Evolutionary conservation across 164 flowering plant genomes (phyloP), one percentile per base, ranked within the genome.

Genomic region (Echeveria elegans): DNA sequence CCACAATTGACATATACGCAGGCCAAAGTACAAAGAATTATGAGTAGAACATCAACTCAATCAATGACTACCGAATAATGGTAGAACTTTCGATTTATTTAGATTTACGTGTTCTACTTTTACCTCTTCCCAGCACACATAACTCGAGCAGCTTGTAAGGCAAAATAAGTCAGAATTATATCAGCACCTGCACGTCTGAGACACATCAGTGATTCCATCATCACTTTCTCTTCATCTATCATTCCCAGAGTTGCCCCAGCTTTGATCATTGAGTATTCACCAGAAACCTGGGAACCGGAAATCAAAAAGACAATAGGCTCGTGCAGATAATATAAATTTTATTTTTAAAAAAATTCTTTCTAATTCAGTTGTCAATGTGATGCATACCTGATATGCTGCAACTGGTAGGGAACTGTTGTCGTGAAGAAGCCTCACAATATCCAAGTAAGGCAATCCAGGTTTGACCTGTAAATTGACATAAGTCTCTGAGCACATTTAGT

Each of bases 201-300:
- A 67, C 97, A 94, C 89, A 89, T 78, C 68, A 88, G 71, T 7
- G 99, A 92, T 71, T 95, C 99, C 94, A 94, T 74, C 98, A 94
- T 94, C 16, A 88, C 97, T 68, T 71, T 83, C 64, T 88, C 92
- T 75, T 89, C 99, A 59, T 94, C 98, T 31, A 94, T 89, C 97
- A 89, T 91, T 72, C 88, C 88, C 19, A 84, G 85, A 69, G 73
- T 96, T 4, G 85, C 96, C 21, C 86, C 96, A 26, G 94, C 97
- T 74, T 95, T 95, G 64, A 95, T 95, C 96, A 88, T 95, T 0
- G 99, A 87, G 78, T 94, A 91, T 73, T 94, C 99, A 48, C 97
- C 97, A 7, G 96, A 91, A 59, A 94, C 99, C 97, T 93, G 76
- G 19, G 36, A 5, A 21, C 6, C n/a, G 29, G 14, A 56, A 56